Evolutionary conservation across 169 alveolate genomes (phyloP), one percentile per base, ranked within the genome.

Genomic region (Cryptosporidium viatorum): DNA sequence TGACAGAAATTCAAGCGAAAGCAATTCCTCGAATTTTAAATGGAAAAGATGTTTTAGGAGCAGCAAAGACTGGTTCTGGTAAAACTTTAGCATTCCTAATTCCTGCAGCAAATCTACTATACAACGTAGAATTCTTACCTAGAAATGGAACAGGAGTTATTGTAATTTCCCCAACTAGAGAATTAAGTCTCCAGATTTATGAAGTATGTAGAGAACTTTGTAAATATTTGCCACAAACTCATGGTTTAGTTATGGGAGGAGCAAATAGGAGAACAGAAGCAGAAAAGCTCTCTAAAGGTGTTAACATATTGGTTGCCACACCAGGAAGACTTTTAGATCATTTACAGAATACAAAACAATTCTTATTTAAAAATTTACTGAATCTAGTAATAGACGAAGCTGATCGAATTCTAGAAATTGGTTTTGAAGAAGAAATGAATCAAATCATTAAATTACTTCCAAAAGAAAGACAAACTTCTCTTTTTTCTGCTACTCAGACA

Each of bases 381-480:
- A 95, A 96, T 92, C 93, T 99, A 71, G 96, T 97, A 68, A 97
- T 99, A 58, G 99, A 99, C 91, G 99, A 99, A 94, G 99, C 99
- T 0, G 99, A 98, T 94, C 94, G 99, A 37, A 96, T 99, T 33
- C 93, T 99, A 71, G 98, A 98, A 92, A 96, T 97, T 58, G 99
- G 99, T n/a, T 99, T 98, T 92, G 99, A 99, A 93, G 99, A 98
- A 92, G 99, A 99, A 93, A 95, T 99, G 98, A 98, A 97, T 89
- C 96, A 97, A 94, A 99, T 99, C 59, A 93, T 98, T 55, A 96
- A 96, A 92, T 86, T 98, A 58, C 86, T 99, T 52, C 99, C 99
- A 9, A 94, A 96, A 91, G 98, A 98, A 84, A 93, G 99, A 69
- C 99, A 98, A 86, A 98, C 99, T 29, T 93, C 98, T 45, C 94